Evolutionary conservation across 768 basidiomycete species (phyloP).

Genomic region (Phanerochaete sordida): DNA sequence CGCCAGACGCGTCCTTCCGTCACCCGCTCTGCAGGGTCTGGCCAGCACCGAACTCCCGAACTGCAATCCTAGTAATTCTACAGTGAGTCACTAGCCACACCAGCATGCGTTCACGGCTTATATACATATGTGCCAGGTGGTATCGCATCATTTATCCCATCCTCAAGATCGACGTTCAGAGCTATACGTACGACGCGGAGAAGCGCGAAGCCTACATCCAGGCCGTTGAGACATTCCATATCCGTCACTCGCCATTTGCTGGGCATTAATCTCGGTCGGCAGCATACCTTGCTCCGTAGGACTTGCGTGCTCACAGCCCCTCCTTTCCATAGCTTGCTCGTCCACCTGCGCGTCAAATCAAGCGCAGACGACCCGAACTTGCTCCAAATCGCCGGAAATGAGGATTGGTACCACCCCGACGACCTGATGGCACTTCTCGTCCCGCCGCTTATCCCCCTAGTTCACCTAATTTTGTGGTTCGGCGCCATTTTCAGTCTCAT

Average conservation of each 20-base stretch:
- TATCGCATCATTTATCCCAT: conserved; percentile 59
- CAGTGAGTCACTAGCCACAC: no score
- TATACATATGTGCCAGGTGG: conserved; percentile 57
- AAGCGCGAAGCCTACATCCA: conserved; percentile 46
- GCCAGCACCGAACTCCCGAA: conserved; percentile 47
- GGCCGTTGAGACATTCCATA: conserved; percentile 48
- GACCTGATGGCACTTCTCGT: conserved; percentile 42
- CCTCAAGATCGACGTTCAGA: conserved; percentile 37
- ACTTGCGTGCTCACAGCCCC: no score
- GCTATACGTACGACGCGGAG: conserved; percentile 45
- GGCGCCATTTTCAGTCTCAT: conserved; percentile 21
- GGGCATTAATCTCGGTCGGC: conserved; percentile 46
- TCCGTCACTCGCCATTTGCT: conserved; percentile 43
- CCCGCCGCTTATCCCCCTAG: conserved; percentile 38
- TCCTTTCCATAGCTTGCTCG: conserved; percentile 37
- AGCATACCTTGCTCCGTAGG: not conserved
- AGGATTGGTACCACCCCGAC: conserved; percentile 56
- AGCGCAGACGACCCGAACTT: conserved; percentile 31
- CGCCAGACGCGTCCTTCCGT: conserved; percentile 50
- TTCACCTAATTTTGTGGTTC: conserved; percentile 28
- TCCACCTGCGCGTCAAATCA: conserved; percentile 44
- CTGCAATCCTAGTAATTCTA: conserved; percentile 51
- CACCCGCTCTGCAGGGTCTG: conserved; percentile 55
- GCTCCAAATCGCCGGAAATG: conserved; percentile 48
- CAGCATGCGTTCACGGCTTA: no score